A percentile compares a stretch with the other conserved stretches of the same genome.
These are phyloP conservation scores for Cladobotryum protrusum DNA, from an alignment of 2,329 filamentous ascomycete species.

Conservation along the genomic window DNA sequence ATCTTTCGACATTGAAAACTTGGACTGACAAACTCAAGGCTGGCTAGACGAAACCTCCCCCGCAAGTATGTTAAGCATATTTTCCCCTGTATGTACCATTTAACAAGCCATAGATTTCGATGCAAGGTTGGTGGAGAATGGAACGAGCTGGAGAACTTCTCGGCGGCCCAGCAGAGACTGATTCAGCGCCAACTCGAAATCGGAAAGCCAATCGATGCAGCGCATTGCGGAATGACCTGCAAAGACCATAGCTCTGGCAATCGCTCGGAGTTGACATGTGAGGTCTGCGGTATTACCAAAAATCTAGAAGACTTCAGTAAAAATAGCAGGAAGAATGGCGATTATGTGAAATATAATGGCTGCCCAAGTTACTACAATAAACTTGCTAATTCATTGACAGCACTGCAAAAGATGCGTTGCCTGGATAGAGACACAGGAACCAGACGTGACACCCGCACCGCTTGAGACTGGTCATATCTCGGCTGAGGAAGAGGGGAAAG, in stretches of 20 bases:
- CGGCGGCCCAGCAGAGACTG: slow-evolving; percentile 25
- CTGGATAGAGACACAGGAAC: slow-evolving; percentile 32
- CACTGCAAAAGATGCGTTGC: slow-evolving; percentile 29
- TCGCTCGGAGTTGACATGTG: slow-evolving; percentile 24
- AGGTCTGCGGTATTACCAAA: slow-evolving; percentile 24
- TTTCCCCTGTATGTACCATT: neutral
- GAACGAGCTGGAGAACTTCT: slow-evolving; percentile 27
- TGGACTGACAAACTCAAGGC: no score
- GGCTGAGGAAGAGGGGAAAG: slow-evolving; percentile 20
- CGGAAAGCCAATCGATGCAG: slow-evolving; percentile 18
- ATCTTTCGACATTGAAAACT: no score
- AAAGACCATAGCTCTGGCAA: slow-evolving; percentile 25
- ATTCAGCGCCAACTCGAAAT: slow-evolving; percentile 16
- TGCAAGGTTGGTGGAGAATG: slow-evolving; percentile 33
- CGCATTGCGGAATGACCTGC: slow-evolving; percentile 32
- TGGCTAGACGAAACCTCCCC: no score
- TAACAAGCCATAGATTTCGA: slow-evolving; percentile 21
- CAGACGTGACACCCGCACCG: slow-evolving; percentile 22
- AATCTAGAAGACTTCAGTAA: slow-evolving; percentile 25
- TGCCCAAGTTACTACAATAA: neutral
- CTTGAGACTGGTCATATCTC: slow-evolving; percentile 29
- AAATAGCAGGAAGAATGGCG: slow-evolving; percentile 20
- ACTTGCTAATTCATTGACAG: slow-evolving; percentile 18
- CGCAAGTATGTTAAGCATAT: no score
- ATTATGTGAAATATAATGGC: slow-evolving; percentile 21